Conservation (phyloP, 495 filamentous ascomycete species). For the Penicillium fimorum region DNA sequence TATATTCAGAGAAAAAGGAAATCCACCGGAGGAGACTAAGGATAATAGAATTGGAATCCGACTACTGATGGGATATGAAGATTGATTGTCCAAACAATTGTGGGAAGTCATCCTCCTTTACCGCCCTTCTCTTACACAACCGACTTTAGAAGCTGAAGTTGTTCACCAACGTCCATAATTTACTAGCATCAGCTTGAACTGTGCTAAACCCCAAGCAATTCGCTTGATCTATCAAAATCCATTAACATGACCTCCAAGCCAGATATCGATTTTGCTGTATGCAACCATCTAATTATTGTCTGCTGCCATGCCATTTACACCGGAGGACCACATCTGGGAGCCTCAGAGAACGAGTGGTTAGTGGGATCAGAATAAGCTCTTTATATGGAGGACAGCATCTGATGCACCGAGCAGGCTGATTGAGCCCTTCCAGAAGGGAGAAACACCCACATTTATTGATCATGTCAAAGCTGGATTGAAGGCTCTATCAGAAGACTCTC, state of each 20-base stretch:
- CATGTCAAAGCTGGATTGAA: slow-evolving; percentile 67
- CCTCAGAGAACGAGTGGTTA: slow-evolving; percentile 66
- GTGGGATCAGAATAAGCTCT: background rate
- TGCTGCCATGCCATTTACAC: slow-evolving; percentile 81
- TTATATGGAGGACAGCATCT: background rate
- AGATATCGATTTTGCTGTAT: background rate
- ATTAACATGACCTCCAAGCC: background rate
- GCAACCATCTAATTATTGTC: slow-evolving; percentile 63
- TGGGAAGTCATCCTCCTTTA: background rate
- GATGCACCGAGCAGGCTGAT: slow-evolving; percentile 44
- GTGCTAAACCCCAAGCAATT: background rate
- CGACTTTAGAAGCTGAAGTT: background rate
- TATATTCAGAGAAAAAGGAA: slow-evolving; percentile 15
- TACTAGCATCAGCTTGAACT: background rate
- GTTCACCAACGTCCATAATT: background rate
- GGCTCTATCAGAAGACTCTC: slow-evolving; percentile 36
- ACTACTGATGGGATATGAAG: background rate
- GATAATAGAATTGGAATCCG: background rate
- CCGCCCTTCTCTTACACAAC: background rate
- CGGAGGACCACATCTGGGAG: slow-evolving; percentile 58
- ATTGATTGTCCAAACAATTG: background rate
- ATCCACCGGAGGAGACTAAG: slow-evolving; percentile 9
- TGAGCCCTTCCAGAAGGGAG: slow-evolving; percentile 67
- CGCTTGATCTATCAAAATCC: background rate
- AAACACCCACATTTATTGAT: slow-evolving; percentile 68